Evolutionary conservation across 169 alveolate genomes (phyloP), one percentile per base, ranked within the genome.

Genomic region (Cryptosporidium meleagridis): DNA sequence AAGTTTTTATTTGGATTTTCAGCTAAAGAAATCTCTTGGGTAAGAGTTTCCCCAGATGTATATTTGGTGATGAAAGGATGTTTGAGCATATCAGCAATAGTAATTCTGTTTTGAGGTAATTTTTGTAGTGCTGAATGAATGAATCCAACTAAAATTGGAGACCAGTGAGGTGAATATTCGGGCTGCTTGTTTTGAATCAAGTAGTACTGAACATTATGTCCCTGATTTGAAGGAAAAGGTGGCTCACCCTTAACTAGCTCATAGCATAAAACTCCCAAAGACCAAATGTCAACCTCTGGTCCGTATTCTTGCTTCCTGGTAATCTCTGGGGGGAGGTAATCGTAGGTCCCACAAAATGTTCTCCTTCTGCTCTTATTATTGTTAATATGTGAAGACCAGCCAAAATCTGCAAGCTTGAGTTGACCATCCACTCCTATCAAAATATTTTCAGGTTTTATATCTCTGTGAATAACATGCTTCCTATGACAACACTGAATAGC

Each of bases 321-420:
- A 91, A 97, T 96, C 75, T 97, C 99, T 23, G 99, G 99, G 14
- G 98, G 97, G 52, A 96, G 91, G 92, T 97, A 97, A 62, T 97
- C 99, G 21, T 94, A 91, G 1, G 99, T 97, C 18, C 99, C 99
- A 75, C 99, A 97, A 44, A 96, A 91, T 52, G 99, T 97, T 39
- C 94, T 84, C 71, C 99, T 94, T 73, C 93, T 95, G 75, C 94
- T 94, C 48, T 95, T 91, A 23, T 95, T 96, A 69, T 96, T 92
- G 91, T 95, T 96, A 23, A 95, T 61, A 45, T 93, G 94, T 3
- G 94, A 94, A 62, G 97, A 91, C 96, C 97, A 96, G 2, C 99
- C 99, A 89, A 98, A 98, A 93, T 98, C 99, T 29, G 98, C 97
- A 37, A 98, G 85, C 91, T 98, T 98, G 26, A 98, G 87, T 8